A percentile compares a stretch with the other conserved stretches of the same genome.
Evolutionary conservation across 257 asterid species (phyloP).

Genomic region (Henckelia pumila): DNA sequence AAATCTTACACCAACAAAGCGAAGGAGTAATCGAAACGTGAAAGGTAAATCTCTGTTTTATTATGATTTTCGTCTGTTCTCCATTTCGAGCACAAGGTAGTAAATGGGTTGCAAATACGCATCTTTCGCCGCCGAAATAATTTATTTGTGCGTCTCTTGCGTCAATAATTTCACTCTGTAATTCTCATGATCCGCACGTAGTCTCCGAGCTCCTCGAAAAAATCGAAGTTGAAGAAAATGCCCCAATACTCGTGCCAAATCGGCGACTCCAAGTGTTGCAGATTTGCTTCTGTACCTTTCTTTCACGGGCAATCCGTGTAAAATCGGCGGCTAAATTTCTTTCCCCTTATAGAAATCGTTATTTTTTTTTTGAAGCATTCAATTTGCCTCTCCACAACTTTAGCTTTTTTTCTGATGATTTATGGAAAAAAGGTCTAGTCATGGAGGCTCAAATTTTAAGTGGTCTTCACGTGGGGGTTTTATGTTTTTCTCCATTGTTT

Average conservation of each 20-base stretch:
- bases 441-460: constrained; percentile 52
- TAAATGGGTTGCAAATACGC: too few species aligned
- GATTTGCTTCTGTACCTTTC: constrained; percentile 51
- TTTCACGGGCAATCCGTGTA: constrained; percentile 67
- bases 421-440: constrained; percentile 55
- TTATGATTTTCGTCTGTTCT: too few species aligned
- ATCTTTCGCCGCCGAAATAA: too few species aligned
- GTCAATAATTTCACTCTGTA: too few species aligned
- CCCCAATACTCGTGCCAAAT: constrained; percentile 92
- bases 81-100: too few species aligned
- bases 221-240: constrained; percentile 38
- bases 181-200: constrained; percentile 38
- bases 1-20: too few species aligned
- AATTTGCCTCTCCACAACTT: constrained; percentile 58
- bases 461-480: constrained; percentile 78
- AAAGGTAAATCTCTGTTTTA: too few species aligned
- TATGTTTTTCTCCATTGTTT: constrained; percentile 33
- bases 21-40: too few species aligned
- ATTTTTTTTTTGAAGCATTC: neutral
- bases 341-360: too few species aligned
- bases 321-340: constrained; percentile 49
- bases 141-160: neutral
- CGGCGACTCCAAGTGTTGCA: constrained; percentile 77
- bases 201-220: constrained; percentile 88
- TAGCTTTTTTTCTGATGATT: constrained; percentile 42